A percentile compares a stretch with the other conserved stretches of the same genome.
These are phyloP conservation scores for Capronia epimyces DNA, from an alignment of 2,329 filamentous ascomycete species.

Conservation along the genomic window DNA sequence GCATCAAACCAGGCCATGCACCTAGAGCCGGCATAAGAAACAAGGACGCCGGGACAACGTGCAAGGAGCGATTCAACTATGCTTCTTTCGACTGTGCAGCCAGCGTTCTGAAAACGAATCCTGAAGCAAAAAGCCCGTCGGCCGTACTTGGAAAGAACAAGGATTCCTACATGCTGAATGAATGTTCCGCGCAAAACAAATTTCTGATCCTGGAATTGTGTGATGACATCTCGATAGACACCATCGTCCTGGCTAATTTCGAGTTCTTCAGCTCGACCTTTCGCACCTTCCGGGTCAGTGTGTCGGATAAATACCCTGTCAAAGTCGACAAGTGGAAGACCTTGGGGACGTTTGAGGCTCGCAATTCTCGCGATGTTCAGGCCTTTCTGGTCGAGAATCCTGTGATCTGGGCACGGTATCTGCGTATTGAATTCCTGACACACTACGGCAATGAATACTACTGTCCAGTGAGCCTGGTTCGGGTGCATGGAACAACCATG, in stretches of 20 bases:
- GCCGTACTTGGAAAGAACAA: slow-evolving; percentile 93
- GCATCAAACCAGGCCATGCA: slow-evolving; percentile 41
- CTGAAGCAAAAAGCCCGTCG: slow-evolving; percentile 78
- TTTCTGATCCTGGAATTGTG: slow-evolving; percentile 93
- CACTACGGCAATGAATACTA: slow-evolving; percentile 98
- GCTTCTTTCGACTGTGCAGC: slow-evolving; percentile 96
- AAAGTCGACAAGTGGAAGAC: slow-evolving; percentile 89
- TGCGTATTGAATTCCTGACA: slow-evolving; percentile 83
- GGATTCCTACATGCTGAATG: slow-evolving; percentile 95
- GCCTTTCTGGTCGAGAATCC: slow-evolving; percentile 92
- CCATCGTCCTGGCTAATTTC: slow-evolving; percentile 93
- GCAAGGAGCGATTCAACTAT: slow-evolving; percentile 96
- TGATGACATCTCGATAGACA: slow-evolving; percentile 81
- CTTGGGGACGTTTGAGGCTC: slow-evolving; percentile 80
- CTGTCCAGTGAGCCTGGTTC: slow-evolving; percentile 82
- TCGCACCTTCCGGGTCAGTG: slow-evolving; percentile 80
- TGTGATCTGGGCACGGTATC: slow-evolving; percentile 89
- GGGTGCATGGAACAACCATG: slow-evolving; percentile 89
- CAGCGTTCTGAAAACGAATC: slow-evolving; percentile 83
- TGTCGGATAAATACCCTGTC: slow-evolving; percentile 89
- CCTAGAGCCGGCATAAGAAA: slow-evolving; percentile 59
- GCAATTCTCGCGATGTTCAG: slow-evolving; percentile 89
- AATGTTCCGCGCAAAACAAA: slow-evolving; percentile 80
- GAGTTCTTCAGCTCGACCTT: slow-evolving; percentile 99
- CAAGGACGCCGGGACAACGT: slow-evolving; percentile 93